A percentile compares a stretch with the other conserved stretches of the same genome.
Evolutionary conservation across 2,329 filamentous ascomycete species (phyloP).

Genomic region (Ploettnerulaceae sp.): DNA sequence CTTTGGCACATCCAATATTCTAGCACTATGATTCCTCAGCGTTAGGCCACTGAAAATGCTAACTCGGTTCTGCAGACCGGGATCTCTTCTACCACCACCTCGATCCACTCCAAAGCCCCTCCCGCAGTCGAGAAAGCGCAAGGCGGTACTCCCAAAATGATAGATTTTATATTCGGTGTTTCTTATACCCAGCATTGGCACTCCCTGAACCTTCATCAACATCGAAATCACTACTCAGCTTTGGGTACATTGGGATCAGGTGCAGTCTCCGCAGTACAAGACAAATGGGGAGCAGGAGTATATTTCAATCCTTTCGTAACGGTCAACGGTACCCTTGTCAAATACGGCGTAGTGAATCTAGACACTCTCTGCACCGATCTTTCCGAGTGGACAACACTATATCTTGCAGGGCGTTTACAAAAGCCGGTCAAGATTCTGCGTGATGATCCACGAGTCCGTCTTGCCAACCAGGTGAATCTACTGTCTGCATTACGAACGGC

Average conservation of each 20-base stretch:
- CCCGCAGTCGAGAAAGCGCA: constrained; percentile 79
- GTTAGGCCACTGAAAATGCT: background rate
- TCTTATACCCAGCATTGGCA: constrained; percentile 96
- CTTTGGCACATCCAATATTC: too few species aligned
- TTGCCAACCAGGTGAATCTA: constrained; percentile 94
- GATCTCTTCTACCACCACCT: constrained; percentile 48
- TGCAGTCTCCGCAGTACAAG: constrained; percentile 78
- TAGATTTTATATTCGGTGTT: constrained; percentile 97
- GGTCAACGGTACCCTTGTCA: constrained; percentile 92
- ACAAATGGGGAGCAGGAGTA: constrained; percentile 84
- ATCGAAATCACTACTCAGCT: constrained; percentile 88
- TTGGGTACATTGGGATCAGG: constrained; percentile 80
- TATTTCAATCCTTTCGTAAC: constrained; percentile 97
- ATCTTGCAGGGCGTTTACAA: constrained; percentile 91
- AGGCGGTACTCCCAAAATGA: constrained; percentile 87
- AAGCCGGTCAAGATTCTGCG: constrained; percentile 97
- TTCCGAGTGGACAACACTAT: constrained; percentile 87
- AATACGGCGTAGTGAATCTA: constrained; percentile 95
- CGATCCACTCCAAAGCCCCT: constrained; percentile 77
- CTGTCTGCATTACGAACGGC: constrained; percentile 87
- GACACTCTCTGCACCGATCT: constrained; percentile 84
- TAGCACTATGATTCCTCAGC: background rate
- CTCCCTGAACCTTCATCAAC: constrained; percentile 81
- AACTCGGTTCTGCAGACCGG: constrained; percentile 4
- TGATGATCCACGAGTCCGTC: constrained; percentile 84